Base-by-base conservation (phyloP, 208 protist genomes). In the Zelonia costaricensis region DNA sequence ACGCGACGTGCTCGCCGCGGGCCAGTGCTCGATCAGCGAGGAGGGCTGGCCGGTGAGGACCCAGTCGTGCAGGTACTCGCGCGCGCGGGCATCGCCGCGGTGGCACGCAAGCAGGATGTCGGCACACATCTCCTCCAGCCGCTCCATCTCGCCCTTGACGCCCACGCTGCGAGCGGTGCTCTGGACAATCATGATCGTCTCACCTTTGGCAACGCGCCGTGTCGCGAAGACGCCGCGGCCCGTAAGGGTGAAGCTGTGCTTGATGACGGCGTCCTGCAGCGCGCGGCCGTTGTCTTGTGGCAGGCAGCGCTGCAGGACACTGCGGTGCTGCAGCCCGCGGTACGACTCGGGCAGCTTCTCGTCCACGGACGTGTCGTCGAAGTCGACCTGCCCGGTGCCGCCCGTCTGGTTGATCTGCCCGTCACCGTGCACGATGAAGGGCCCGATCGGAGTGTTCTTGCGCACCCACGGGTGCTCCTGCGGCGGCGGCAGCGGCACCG, bases 171-270 rank as follows among this genome's bases (percentile, higher is more conserved):
- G 79, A 16, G 86, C 82, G 27, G 84, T 92, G 72, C 79, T 84
- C 38, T 74, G 70, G n/a, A 93, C 82, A 48, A 95, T 78, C 86
- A 95, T 93, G 58, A 95, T 80, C 0, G 57, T 88, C 54, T 93
- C 84, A 16, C 90, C 90, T 31, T 84, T 77, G 25, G 60, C 62
- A 20, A 95, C 78, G 42, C 81, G 69, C 7, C 76, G 66, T 31
- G 84, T 92, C 20, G 90, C 82, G 54, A 95, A 95, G 23, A 95
- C 70, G 28, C 90, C 90, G 12, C 90, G 82, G 1, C 90, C 90
- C 38, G 90, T 93, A 18, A 83, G 69, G 25, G 61, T 63, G 59
- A 95, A 91, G 61, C 82, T 89, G 69, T 91, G 79, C 54, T 82
- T 78, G n/a, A 93, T 63, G 16, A 92, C 76, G 1, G 72, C 71